Percentiles rank a stretch among this genome's conserved stretches.
These are phyloP conservation scores for Boletellus sp. DNA, from an alignment of 768 basidiomycete genomes.

Conservation along the genomic window DNA sequence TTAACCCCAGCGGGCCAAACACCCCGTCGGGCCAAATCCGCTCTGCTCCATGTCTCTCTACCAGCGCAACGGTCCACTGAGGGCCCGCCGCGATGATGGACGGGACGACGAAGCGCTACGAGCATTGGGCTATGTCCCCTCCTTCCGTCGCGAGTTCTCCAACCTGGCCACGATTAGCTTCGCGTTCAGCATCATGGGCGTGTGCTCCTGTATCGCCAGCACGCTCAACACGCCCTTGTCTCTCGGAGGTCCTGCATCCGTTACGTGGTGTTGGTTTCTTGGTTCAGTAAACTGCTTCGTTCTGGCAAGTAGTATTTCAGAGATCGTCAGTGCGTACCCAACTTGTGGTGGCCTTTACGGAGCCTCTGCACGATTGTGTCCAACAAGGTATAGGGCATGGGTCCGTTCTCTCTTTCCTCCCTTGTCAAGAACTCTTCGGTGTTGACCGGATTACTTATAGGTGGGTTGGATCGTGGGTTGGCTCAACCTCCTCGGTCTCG, in stretches of 20 bases:
- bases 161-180: slow-evolving; percentile 35
- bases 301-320: slow-evolving; percentile 28
- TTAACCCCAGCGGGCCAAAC: no score
- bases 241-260: slow-evolving; percentile 35
- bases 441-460: no score
- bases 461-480: slow-evolving; percentile 30
- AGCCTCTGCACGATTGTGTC: not conserved
- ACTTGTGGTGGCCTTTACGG: slow-evolving; percentile 19
- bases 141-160: slow-evolving; percentile 43
- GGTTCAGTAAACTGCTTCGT: slow-evolving; percentile 25
- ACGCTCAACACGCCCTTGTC: slow-evolving; percentile 37
- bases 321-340: slow-evolving; percentile 31
- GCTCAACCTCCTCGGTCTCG: slow-evolving; percentile 29
- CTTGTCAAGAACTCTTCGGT: no score
- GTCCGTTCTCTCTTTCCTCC: not conserved
- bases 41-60: slow-evolving; percentile 5
- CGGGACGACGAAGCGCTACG: slow-evolving; percentile 22
- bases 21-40: no score
- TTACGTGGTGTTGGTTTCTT: slow-evolving; percentile 36
- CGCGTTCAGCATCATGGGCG: slow-evolving; percentile 33
- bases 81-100: not conserved
- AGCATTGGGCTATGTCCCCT: slow-evolving; percentile 29
- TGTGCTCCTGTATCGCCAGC: slow-evolving; percentile 34
- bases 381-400: not conserved
- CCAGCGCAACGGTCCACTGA: not conserved